These are phyloP conservation scores for Asterochloris sp. DNA, from an alignment of 139 green algal genomes.

Conservation along the genomic window DNA sequence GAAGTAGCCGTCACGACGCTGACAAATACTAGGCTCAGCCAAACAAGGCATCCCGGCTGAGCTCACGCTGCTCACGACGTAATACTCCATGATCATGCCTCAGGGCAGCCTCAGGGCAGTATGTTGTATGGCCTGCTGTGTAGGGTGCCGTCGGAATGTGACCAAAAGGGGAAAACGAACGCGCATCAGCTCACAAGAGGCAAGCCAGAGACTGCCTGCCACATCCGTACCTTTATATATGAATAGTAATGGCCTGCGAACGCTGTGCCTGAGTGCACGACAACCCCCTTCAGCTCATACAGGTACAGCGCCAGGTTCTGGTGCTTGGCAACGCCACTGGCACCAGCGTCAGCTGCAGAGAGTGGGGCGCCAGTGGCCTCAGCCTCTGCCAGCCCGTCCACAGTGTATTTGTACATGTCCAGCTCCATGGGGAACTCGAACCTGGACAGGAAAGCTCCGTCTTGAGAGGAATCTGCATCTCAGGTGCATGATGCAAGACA, in stretches of 20 bases:
- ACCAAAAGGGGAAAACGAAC: background rate
- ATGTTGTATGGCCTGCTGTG: background rate
- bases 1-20: no score
- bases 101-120: no score
- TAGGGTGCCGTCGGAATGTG: background rate
- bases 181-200: background rate
- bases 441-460: slow-evolving; percentile 37
- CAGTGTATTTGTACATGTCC: slow-evolving; percentile 85
- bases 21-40: no score
- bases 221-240: slow-evolving; percentile 72
- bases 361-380: slow-evolving; percentile 3
- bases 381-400: slow-evolving; percentile 59
- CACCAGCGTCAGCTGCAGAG: background rate
- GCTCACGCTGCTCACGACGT: no score
- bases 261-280: slow-evolving; percentile 89
- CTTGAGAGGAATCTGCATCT: background rate
- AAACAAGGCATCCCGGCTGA: no score
- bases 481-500: no score
- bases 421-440: slow-evolving; percentile 88
- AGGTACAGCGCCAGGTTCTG: slow-evolving; percentile 36
- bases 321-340: background rate
- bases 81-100: no score
- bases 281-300: slow-evolving; percentile 84
- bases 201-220: background rate
- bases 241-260: slow-evolving; percentile 96